A percentile compares a stretch with the other conserved stretches of the same genome.
These are phyloP conservation scores for Patellifolia procumbens DNA, from an alignment of 179 eudicot species.

Conservation along the genomic window DNA sequence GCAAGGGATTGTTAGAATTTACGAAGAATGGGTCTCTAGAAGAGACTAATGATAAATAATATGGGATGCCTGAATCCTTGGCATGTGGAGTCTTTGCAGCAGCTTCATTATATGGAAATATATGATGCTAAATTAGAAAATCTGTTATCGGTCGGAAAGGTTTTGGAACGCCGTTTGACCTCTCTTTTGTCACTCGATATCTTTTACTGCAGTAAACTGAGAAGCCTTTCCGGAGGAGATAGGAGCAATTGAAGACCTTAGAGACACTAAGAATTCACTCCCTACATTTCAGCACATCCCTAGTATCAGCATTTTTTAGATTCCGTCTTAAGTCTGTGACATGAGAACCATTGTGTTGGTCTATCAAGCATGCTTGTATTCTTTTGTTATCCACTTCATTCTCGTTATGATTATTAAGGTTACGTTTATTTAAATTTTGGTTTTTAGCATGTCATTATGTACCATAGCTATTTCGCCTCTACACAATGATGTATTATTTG, in stretches of 20 bases:
- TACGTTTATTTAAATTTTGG: too few relatives aligned
- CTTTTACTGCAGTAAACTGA: not conserved
- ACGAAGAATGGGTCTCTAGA: too few relatives aligned
- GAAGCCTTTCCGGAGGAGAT: constrained; percentile 2
- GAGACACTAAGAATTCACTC: not conserved
- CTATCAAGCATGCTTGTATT: not conserved
- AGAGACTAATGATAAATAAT: not conserved
- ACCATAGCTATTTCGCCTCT: too few relatives aligned
- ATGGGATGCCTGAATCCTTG: not conserved
- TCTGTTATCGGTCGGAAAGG: too few relatives aligned
- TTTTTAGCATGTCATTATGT: too few relatives aligned
- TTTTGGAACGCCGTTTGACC: too few relatives aligned
- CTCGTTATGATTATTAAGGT: too few relatives aligned
- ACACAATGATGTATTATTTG: too few relatives aligned
- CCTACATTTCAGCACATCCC: constrained; percentile 19
- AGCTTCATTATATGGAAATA: not conserved
- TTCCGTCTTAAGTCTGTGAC: not conserved
- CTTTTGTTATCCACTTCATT: not conserved
- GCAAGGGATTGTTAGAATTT: too few relatives aligned
- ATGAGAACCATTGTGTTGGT: too few relatives aligned
- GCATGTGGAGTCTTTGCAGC: not conserved
- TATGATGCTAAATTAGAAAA: too few relatives aligned
- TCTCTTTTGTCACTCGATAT: too few relatives aligned
- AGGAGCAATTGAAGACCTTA: constrained; percentile 15
- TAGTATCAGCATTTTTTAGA: not conserved